phyloP scores from a whole-genome alignment of 2,329 filamentous ascomycete genomes.

The Fusarium sp. region DNA sequence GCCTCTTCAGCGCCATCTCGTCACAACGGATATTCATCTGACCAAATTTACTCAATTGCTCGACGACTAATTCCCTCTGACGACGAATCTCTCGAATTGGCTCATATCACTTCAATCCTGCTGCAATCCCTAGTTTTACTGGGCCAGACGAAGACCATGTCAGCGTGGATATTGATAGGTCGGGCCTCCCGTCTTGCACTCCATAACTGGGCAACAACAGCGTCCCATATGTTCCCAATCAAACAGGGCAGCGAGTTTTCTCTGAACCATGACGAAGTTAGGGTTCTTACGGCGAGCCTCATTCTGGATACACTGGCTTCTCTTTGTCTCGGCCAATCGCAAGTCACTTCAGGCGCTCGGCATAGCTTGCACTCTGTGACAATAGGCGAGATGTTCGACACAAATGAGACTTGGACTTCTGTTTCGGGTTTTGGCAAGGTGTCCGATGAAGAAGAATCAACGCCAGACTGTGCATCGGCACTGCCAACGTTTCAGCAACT shows the following conservation, averaged over 20 bases:
- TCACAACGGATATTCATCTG: conserved; percentile 20
- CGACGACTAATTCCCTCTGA: conserved; percentile 63
- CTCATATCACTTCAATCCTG: conserved; percentile 57
- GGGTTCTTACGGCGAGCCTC: conserved; percentile 67
- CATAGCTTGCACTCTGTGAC: conserved; percentile 35
- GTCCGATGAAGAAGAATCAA: conserved; percentile 10
- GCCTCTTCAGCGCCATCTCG: conserved; percentile 35
- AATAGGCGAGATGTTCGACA: conserved; percentile 22
- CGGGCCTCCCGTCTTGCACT: conserved; percentile 66
- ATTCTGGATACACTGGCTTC: conserved; percentile 72
- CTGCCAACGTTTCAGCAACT: conserved; percentile 60
- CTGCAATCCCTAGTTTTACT: conserved; percentile 74
- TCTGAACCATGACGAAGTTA: conserved; percentile 31
- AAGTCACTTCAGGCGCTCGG: conserved; percentile 41
- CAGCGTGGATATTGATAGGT: conserved; percentile 75
- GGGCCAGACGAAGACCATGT: conserved; percentile 66
- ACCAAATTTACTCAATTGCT: conserved; percentile 65
- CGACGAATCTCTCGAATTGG: conserved; percentile 62
- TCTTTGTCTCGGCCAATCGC: conserved; percentile 59
- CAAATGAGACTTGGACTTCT: conserved; percentile 42
- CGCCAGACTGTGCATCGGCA: conserved; percentile 48
- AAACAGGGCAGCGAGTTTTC: conserved; percentile 31
- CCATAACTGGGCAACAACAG: conserved; percentile 41
- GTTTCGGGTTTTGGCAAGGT: conserved; percentile 38
- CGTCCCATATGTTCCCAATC: conserved; percentile 39